Percentiles rank a stretch among this genome's conserved stretches.
phyloP scores from a whole-genome alignment of 2,329 filamentous ascomycete genomes.

The Dryadomyces quercus-mongolicae region DNA sequence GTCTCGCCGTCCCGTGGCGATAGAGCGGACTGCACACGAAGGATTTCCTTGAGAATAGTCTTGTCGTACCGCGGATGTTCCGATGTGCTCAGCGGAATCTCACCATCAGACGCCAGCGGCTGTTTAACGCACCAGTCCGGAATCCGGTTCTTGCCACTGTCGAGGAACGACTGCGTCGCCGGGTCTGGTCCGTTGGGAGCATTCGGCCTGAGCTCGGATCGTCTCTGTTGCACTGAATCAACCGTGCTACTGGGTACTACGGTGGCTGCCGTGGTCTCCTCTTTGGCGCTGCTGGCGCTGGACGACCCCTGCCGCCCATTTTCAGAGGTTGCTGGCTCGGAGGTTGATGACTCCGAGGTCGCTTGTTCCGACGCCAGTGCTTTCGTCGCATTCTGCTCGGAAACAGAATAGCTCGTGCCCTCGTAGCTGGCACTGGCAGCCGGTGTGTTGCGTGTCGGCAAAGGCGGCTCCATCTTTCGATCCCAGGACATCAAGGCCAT shows the following conservation, averaged over 20 bases:
- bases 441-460: constrained; percentile 42
- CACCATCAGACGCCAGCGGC: constrained; percentile 4
- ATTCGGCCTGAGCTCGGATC: constrained; percentile 5
- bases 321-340: not conserved
- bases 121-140: constrained; percentile 14
- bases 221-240: not conserved
- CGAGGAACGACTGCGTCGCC: constrained; percentile 14
- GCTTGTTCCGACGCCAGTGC: not conserved
- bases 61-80: constrained; percentile 52
- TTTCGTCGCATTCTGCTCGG: not conserved
- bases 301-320: too few relatives aligned
- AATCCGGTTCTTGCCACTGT: constrained; percentile 13
- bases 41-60: constrained; percentile 47
- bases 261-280: too few relatives aligned
- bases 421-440: constrained; percentile 24
- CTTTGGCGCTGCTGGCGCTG: not conserved
- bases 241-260: too few relatives aligned
- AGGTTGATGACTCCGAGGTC: not conserved
- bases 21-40: constrained; percentile 46
- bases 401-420: not conserved
- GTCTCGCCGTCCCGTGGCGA: constrained; percentile 39
- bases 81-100: constrained; percentile 42
- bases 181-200: constrained; percentile 10
- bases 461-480: constrained; percentile 43
- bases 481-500: constrained; percentile 63